These are phyloP conservation scores for Aotearoamyces nothofagi DNA, from an alignment of 2,329 filamentous ascomycete species.

Conservation along the genomic window DNA sequence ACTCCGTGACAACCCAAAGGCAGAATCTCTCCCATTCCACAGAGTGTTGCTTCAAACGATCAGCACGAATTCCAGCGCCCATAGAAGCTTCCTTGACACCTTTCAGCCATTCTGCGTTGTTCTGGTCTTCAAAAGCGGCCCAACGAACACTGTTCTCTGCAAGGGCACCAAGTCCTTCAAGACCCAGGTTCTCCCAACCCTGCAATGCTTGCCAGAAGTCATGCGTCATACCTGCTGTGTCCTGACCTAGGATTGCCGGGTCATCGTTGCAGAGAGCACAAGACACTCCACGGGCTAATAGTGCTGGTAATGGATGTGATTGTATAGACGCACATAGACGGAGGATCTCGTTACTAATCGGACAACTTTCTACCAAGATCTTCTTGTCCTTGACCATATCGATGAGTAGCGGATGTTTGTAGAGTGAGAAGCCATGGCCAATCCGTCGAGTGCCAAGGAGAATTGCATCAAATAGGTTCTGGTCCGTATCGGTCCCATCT, in stretches of 20 bases:
- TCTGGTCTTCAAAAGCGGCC: slow-evolving; percentile 77
- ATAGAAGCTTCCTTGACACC: slow-evolving; percentile 61
- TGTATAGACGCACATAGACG: slow-evolving; percentile 63
- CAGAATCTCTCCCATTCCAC: slow-evolving; percentile 81
- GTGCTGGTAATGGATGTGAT: slow-evolving; percentile 66
- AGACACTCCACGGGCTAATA: slow-evolving; percentile 71
- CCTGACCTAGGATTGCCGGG: slow-evolving; percentile 75
- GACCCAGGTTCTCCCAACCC: slow-evolving; percentile 79
- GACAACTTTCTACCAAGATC: slow-evolving; percentile 81
- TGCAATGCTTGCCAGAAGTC: slow-evolving; percentile 92
- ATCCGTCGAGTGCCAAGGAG: slow-evolving; percentile 78
- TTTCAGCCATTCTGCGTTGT: slow-evolving; percentile 50
- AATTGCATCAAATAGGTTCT: slow-evolving; percentile 79
- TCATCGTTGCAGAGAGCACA: slow-evolving; percentile 85
- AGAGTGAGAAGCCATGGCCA: slow-evolving; percentile 76
- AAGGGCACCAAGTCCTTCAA: slow-evolving; percentile 72
- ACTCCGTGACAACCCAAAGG: slow-evolving; percentile 76
- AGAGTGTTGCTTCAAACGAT: slow-evolving; percentile 64
- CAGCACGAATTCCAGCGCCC: slow-evolving; percentile 55
- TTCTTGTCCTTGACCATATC: slow-evolving; percentile 80
- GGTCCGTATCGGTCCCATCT: slow-evolving; percentile 58
- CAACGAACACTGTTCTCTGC: slow-evolving; percentile 89
- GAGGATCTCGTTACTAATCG: slow-evolving; percentile 80
- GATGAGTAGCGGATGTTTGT: slow-evolving; percentile 80
- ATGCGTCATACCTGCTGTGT: slow-evolving; percentile 68